Base-by-base conservation (phyloP, 192 early-diverging fungal genomes). In the Coemansia sp. region DNA sequence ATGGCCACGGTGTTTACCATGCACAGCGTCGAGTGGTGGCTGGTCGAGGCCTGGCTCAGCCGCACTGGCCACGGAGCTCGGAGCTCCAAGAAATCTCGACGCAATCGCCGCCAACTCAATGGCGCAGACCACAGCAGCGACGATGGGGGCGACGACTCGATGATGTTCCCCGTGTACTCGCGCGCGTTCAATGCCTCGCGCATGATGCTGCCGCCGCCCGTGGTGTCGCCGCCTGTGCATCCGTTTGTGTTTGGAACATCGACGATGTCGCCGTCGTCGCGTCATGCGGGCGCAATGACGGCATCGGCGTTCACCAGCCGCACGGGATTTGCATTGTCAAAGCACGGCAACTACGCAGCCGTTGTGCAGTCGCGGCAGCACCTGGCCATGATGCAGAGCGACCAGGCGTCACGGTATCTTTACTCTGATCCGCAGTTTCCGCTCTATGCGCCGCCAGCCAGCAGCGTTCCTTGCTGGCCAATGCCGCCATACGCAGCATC, bases 11-110 rank as follows among this genome's bases (percentile, higher is more conserved):
- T 89, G 12, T 74, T 92, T 20, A 67, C 72, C 18, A 87, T 92
- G 76, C 90, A 92, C 63, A 76, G 85, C 65, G 73, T 89, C 36
- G 91, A 92, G 76, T 85, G 87, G 79, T 81, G 79, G 79, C 71
- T 81, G 46, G 52, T 76, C 12, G 74, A 76, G 54, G 65, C 68
- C 10, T 81, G 79, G 79, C 24, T 70, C 16, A 47, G 49, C 33
- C 63, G 67, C 1, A 49, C 66, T 8, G 65, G 13, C 20, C 46
- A 65, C 33, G 33, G 63, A 0, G 0, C 31, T 12, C 49, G 20
- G 49, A 10, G 49, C 10, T 51, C 49, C 20, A 20, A 20, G 20
- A 51, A 22, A 51, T 34, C 36, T 15, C 36, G 16, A 7, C 36
- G 49, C 12, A 38, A 38, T 38, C 27, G 13, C 20, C 36, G 22